phyloP scores from a whole-genome alignment of 192 early-diverging fungal species.

The Coemansia sp. region DNA sequence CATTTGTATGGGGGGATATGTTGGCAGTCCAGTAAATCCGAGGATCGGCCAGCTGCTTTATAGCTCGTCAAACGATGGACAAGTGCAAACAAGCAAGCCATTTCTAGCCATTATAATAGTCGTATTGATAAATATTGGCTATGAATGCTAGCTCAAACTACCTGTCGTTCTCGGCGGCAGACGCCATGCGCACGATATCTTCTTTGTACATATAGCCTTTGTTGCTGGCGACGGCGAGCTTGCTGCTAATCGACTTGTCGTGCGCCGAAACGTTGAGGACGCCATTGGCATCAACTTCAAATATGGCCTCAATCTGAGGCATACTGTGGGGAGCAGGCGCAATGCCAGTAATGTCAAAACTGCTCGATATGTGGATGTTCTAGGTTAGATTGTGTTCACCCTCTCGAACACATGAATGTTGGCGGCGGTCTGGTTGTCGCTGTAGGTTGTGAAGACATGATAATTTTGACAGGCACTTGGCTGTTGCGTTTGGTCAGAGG shows the following conservation, averaged over 20 bases:
- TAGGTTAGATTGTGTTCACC: slow-evolving; percentile 96
- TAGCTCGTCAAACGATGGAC: no score
- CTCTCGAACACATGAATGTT: slow-evolving; percentile 97
- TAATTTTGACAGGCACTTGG: slow-evolving; percentile 98
- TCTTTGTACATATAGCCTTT: slow-evolving; percentile 98
- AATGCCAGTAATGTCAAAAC: slow-evolving; percentile 97
- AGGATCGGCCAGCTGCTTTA: no score
- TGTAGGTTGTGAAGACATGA: slow-evolving; percentile 97
- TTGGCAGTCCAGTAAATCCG: no score
- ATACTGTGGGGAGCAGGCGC: slow-evolving; percentile 96
- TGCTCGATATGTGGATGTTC: slow-evolving; percentile 98
- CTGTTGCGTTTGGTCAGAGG: slow-evolving; percentile 98
- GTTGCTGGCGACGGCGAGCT: slow-evolving; percentile 99
- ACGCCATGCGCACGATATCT: slow-evolving; percentile 97
- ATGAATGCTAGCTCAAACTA: no score
- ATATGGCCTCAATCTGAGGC: slow-evolving; percentile 95
- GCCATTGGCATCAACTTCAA: slow-evolving; percentile 98
- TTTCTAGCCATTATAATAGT: no score
- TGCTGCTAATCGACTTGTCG: slow-evolving; percentile 96
- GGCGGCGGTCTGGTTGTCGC: slow-evolving; percentile 98
- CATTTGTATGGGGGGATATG: no score
- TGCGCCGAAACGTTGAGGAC: slow-evolving; percentile 94
- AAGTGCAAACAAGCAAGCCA: no score
- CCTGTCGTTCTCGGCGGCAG: slow-evolving; percentile 94
- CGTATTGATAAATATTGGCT: no score